Percentiles rank a stretch among this genome's conserved stretches.
These are phyloP conservation scores for Gynochthodes officinalis DNA, from an alignment of 257 asterid genomes.

Conservation along the genomic window DNA sequence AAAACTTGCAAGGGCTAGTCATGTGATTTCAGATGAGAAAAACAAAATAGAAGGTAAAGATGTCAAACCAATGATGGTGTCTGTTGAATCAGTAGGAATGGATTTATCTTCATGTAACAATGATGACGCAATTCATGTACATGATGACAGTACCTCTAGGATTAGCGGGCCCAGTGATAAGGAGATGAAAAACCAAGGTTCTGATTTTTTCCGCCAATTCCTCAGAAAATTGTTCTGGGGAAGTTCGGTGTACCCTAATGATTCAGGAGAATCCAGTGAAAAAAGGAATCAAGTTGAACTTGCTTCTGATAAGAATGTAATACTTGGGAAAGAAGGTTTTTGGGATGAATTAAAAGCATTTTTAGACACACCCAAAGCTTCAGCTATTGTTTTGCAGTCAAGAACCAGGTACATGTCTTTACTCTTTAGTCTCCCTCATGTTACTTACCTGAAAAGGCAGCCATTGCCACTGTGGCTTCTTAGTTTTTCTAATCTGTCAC, in stretches of 20 bases:
- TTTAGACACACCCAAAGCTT: constrained; percentile 44
- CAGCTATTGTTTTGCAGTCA: constrained; percentile 46
- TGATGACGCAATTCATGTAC: constrained; percentile 26
- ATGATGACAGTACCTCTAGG: constrained; percentile 18
- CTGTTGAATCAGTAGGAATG: constrained; percentile 22
- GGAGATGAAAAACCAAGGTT: constrained; percentile 17
- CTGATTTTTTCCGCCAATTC: constrained; percentile 28
- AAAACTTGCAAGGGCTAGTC: not conserved
- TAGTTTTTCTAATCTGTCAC: not conserved
- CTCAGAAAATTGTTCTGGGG: constrained; percentile 42
- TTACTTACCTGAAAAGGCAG: not conserved
- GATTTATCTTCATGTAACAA: constrained; percentile 43
- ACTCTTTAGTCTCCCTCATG: not conserved
- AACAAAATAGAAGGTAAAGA: constrained; percentile 25
- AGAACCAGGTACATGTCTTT: constrained; percentile 51
- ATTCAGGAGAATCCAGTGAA: constrained; percentile 25
- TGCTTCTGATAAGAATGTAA: constrained; percentile 24
- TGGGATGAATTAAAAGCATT: constrained; percentile 67
- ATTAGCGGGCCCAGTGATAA: constrained; percentile 24
- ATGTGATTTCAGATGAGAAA: constrained; percentile 18
- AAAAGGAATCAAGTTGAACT: constrained; percentile 20
- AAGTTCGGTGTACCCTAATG: constrained; percentile 25
- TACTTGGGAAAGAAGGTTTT: constrained; percentile 51
- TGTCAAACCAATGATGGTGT: constrained; percentile 18
- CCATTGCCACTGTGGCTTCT: not conserved